phyloP scores from a whole-genome alignment of 2,329 filamentous ascomycete genomes.

The Knufia fluminis region DNA sequence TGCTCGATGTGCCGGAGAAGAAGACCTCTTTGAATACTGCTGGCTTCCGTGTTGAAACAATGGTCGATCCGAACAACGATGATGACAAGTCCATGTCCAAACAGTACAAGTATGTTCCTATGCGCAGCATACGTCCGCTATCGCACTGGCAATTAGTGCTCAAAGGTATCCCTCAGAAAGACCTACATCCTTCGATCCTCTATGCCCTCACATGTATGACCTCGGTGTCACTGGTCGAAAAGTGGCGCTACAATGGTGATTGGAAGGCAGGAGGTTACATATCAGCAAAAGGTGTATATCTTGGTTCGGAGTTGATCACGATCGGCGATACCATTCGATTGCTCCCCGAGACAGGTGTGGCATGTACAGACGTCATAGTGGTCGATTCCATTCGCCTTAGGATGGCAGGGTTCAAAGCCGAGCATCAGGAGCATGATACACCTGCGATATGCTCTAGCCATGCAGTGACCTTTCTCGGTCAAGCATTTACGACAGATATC shows the following conservation, averaged over 20 bases:
- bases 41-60: constrained; percentile 49
- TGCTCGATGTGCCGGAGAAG: constrained; percentile 34
- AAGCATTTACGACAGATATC: constrained; percentile 35
- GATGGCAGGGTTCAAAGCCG: constrained; percentile 40
- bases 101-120: constrained; percentile 46
- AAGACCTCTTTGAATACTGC: constrained; percentile 39
- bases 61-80: constrained; percentile 41
- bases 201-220: constrained; percentile 46
- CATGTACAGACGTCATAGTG: constrained; percentile 44
- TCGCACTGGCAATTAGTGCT: constrained; percentile 45
- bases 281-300: constrained; percentile 45
- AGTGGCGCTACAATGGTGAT: constrained; percentile 42
- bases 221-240: constrained; percentile 45
- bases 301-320: constrained; percentile 48
- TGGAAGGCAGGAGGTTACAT: constrained; percentile 46
- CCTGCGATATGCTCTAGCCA: constrained; percentile 38
- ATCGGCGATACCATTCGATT: constrained; percentile 48
- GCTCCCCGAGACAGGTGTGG: constrained; percentile 27
- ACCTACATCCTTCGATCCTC: constrained; percentile 46
- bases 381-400: constrained; percentile 46
- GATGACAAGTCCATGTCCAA: constrained; percentile 43
- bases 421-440: constrained; percentile 38
- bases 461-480: constrained; percentile 41
- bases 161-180: constrained; percentile 28
- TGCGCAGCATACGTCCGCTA: constrained; percentile 48